Percentiles rank a stretch among this genome's conserved stretches.
These are phyloP conservation scores for Phytopythium montanum DNA, from an alignment of 352 stramenopile genomes.

Conservation along the genomic window DNA sequence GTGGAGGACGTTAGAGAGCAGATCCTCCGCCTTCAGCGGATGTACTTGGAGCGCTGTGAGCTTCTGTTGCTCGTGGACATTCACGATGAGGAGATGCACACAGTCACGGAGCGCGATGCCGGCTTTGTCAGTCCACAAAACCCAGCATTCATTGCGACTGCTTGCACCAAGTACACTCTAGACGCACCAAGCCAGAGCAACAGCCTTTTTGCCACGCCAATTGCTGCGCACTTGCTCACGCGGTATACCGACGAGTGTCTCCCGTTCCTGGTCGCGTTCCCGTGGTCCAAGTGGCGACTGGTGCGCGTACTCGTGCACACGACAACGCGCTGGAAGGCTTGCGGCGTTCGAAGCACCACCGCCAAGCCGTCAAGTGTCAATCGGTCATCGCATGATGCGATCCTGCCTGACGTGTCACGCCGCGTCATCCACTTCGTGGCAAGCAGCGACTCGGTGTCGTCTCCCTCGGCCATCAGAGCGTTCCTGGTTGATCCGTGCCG, in stretches of 20 bases:
- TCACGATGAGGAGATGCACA: conserved; percentile 28
- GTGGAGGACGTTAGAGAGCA: conserved; percentile 9
- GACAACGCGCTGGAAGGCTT: conserved; percentile 31
- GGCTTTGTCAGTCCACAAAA: conserved; percentile 32
- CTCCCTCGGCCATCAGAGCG: conserved; percentile 12
- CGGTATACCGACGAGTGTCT: conserved; percentile 24
- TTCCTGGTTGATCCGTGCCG: conserved; percentile 51
- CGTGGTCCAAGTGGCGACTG: conserved; percentile 41
- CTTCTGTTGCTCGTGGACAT: conserved; percentile 31
- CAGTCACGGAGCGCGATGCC: conserved; percentile 21
- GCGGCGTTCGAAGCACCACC: background rate
- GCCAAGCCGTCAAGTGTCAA: background rate
- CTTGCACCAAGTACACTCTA: conserved; percentile 12
- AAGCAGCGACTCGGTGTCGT: conserved; percentile 26
- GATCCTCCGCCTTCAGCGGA: conserved; percentile 21
- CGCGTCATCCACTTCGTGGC: conserved; percentile 32
- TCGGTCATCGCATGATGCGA: background rate
- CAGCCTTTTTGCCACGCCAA: background rate
- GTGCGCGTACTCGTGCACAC: conserved; percentile 40
- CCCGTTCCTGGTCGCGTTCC: conserved; percentile 37
- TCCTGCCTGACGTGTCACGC: conserved; percentile 6
- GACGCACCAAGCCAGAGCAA: background rate
- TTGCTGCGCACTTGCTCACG: conserved; percentile 22
- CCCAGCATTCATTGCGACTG: conserved; percentile 19
- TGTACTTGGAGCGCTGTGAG: conserved; percentile 38